Conservation (phyloP, 352 stramenopile species). For the Pythium scleroteichum region DNA sequence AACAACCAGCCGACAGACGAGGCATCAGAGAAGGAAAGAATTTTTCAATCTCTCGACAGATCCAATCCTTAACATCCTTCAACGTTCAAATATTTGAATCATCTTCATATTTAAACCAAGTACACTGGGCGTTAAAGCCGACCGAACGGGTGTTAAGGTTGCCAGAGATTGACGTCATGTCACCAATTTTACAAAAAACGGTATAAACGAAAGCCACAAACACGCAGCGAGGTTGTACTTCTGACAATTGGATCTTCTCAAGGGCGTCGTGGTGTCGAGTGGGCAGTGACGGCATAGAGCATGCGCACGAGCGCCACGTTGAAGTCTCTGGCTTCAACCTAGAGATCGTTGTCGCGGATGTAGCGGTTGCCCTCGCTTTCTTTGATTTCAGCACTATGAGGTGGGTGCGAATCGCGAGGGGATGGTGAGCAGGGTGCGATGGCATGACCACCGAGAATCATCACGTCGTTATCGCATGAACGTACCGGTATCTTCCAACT, state of each 20-base stretch:
- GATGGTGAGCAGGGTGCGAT: not conserved
- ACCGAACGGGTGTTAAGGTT: not conserved
- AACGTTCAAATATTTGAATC: conserved; percentile 34
- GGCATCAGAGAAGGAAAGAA: conserved; percentile 9
- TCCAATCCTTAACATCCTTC: conserved; percentile 16
- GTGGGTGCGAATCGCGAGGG: not conserved
- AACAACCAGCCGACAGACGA: conserved; percentile 16
- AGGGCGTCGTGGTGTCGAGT: conserved; percentile 2
- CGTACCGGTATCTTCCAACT: conserved; percentile 80
- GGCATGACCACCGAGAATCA: not conserved
- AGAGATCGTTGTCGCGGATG: conserved; percentile 86
- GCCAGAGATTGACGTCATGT: conserved; percentile 13
- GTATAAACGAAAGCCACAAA: not conserved
- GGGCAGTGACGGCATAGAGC: conserved; percentile 8
- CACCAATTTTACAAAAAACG: conserved; percentile 7
- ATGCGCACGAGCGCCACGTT: conserved; percentile 4
- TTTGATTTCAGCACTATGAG: conserved; percentile 80
- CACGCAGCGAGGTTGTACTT: conserved; percentile 4
- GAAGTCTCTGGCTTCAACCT: conserved; percentile 9
- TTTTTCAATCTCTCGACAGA: not conserved
- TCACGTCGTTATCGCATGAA: not conserved
- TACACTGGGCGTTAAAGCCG: conserved; percentile 18
- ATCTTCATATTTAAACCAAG: conserved; percentile 14
- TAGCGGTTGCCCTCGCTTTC: conserved; percentile 88
- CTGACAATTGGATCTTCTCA: not conserved